These are phyloP conservation scores for Colletotrichum paranaense DNA, from an alignment of 2,329 filamentous ascomycete species.

Conservation along the genomic window DNA sequence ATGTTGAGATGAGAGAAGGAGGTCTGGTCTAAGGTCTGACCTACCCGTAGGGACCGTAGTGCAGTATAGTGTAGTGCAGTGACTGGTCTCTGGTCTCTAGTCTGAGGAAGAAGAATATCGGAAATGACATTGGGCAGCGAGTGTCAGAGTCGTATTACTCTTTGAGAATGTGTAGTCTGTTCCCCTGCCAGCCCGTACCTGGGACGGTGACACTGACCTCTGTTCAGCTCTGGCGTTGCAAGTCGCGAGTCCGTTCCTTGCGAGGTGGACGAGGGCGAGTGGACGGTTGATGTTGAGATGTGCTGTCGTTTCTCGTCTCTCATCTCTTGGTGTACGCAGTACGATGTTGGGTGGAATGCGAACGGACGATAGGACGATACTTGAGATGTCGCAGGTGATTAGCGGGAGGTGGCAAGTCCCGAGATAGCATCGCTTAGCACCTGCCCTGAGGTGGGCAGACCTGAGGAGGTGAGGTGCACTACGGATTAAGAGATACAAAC, in stretches of 20 bases:
- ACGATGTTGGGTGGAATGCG: neutral
- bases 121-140: neutral
- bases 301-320: neutral
- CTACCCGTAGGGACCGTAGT: too few relatives aligned
- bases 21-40: neutral
- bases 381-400: slow-evolving; percentile 18
- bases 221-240: neutral
- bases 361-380: slow-evolving; percentile 31
- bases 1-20: neutral
- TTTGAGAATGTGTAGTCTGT: neutral
- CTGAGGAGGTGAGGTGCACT: too few relatives aligned
- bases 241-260: neutral
- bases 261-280: neutral
- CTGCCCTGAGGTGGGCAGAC: too few relatives aligned
- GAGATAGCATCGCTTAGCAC: neutral
- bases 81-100: neutral
- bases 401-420: neutral
- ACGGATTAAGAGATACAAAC: too few relatives aligned
- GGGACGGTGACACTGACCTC: neutral
- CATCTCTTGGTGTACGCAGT: neutral
- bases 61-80: too few relatives aligned
- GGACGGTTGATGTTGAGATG: neutral
- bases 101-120: neutral
- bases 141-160: neutral
- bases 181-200: neutral